Conservation (phyloP, 352 stramenopile genomes). For the Thalassiosira delicatula region DNA sequence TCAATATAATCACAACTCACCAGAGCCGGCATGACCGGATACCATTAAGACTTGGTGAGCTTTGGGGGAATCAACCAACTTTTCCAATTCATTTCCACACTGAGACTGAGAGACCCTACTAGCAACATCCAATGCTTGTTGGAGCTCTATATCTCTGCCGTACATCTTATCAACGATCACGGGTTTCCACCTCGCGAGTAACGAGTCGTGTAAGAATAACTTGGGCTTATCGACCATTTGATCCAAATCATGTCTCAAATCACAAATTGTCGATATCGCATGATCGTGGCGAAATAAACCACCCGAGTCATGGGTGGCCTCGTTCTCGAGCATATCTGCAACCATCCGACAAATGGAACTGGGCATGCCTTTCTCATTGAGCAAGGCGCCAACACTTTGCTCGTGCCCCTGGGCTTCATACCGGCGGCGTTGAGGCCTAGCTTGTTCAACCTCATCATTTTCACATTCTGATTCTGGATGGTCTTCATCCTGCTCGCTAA, state of each 20-base stretch:
- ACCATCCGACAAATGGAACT: conserved; percentile 41
- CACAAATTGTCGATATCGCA: conserved; percentile 44
- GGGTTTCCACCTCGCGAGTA: conserved; percentile 31
- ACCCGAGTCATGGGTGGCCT: background rate
- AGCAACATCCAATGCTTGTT: conserved; percentile 40
- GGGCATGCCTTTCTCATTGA: conserved; percentile 8
- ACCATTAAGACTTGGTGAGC: conserved; percentile 25
- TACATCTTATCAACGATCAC: conserved; percentile 51
- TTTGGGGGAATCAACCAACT: background rate
- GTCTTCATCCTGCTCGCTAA: too few species aligned
- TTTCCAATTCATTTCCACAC: background rate
- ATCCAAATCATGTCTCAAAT: conserved; percentile 44
- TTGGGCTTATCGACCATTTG: conserved; percentile 53
- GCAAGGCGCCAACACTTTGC: conserved; percentile 7
- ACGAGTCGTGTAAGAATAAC: conserved; percentile 39
- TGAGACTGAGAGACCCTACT: background rate
- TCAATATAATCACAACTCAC: too few species aligned
- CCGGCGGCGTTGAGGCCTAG: background rate
- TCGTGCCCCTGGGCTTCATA: background rate
- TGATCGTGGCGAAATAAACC: conserved; percentile 28
- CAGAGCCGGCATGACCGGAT: conserved; percentile 22
- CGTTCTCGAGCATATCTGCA: conserved; percentile 34
- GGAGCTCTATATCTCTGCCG: conserved; percentile 30
- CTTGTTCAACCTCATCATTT: background rate
- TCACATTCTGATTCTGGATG: too few species aligned